Evolutionary conservation across 306 rosid species (phyloP).

Genomic region (Vigna trinervia): DNA sequence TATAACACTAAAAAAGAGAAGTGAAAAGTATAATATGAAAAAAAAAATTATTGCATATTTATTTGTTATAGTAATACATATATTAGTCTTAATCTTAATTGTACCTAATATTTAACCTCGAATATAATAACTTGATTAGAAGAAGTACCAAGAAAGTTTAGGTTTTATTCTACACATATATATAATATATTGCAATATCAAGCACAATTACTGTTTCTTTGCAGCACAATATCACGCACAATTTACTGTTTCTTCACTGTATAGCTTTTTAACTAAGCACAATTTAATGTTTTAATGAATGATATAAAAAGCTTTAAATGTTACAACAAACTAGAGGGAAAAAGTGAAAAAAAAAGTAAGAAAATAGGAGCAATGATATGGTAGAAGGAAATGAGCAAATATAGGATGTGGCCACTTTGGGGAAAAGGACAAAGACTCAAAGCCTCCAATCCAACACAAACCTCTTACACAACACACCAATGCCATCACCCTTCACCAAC

Average conservation of each 20-base stretch:
- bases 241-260: neutral
- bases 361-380: neutral
- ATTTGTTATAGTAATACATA: too few species aligned
- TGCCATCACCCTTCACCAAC: slow-evolving; percentile 39
- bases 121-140: too few species aligned
- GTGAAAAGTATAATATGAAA: too few species aligned
- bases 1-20: too few species aligned
- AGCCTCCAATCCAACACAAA: neutral
- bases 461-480: slow-evolving; percentile 20
- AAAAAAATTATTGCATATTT: too few species aligned
- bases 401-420: neutral
- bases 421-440: slow-evolving; percentile 25
- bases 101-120: too few species aligned
- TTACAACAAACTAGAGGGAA: neutral
- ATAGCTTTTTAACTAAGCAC: too few species aligned
- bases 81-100: too few species aligned
- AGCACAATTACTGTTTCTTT: neutral
- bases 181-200: too few species aligned
- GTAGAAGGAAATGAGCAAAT: neutral
- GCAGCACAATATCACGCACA: too few species aligned
- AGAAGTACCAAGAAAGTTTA: neutral
- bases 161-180: neutral
- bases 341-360: neutral
- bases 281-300: neutral
- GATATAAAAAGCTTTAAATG: neutral